Conservation (phyloP, 1,139 yeast genomes). For the Debaryomyces psychrophilus region DNA sequence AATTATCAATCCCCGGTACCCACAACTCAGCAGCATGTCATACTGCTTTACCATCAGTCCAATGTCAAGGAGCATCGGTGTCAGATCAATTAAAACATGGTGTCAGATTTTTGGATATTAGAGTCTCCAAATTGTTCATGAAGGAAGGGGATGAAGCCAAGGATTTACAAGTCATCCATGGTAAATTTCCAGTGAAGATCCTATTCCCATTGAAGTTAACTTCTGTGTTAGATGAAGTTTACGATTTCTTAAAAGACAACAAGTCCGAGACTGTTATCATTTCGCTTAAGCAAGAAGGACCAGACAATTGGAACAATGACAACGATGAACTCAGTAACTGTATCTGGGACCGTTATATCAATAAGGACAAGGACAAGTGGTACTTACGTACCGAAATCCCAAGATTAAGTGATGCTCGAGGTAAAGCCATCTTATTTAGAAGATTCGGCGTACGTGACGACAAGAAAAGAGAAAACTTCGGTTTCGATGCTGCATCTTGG, state of each 20-base stretch:
- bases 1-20: conserved; percentile 75
- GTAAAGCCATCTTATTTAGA: conserved; percentile 67
- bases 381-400: conserved; percentile 62
- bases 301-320: conserved; percentile 63
- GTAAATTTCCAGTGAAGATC: conserved; percentile 72
- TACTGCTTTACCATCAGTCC: conserved; percentile 76
- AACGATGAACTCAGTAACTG: conserved; percentile 67
- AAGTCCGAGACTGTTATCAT: conserved; percentile 65
- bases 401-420: conserved; percentile 61
- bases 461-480: conserved; percentile 46
- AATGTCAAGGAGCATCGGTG: conserved; percentile 70
- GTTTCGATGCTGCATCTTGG: conserved; percentile 74
- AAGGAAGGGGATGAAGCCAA: conserved; percentile 50
- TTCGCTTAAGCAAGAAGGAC: conserved; percentile 76
- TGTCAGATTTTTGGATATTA: conserved; percentile 70
- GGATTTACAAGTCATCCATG: conserved; percentile 72
- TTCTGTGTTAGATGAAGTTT: conserved; percentile 57
- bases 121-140: conserved; percentile 63
- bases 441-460: conserved; percentile 65
- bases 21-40: conserved; percentile 80
- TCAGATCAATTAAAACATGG: conserved; percentile 70
- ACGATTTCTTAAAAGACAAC: conserved; percentile 55
- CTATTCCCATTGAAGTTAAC: conserved; percentile 58
- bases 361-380: conserved; percentile 59
- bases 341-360: conserved; percentile 63